Conservation (phyloP, 495 filamentous ascomycete genomes). For the Cryomyces minteri region DNA sequence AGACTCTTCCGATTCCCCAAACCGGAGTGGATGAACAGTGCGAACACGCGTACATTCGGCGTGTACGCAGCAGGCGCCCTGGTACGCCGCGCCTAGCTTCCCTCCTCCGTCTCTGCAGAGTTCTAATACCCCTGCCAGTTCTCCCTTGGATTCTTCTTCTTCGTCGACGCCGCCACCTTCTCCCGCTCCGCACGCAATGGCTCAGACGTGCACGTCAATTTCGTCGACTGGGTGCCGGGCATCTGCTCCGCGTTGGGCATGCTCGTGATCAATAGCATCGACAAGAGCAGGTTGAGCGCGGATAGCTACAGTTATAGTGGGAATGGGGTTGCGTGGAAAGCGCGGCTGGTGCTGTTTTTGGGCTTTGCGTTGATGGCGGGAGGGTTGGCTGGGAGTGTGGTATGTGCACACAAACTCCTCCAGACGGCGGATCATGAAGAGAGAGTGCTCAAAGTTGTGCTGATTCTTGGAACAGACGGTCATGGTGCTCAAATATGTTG, state of each 20-base stretch:
- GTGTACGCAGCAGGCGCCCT: constrained; percentile 76
- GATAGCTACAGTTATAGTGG: constrained; percentile 82
- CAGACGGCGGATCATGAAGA: too few relatives aligned
- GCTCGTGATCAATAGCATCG: constrained; percentile 97
- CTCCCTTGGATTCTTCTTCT: constrained; percentile 90
- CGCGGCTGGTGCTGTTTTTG: constrained; percentile 82
- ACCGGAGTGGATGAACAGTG: constrained; percentile 70
- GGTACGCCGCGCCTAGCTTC: constrained; percentile 30
- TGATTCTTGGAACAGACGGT: constrained; percentile 33
- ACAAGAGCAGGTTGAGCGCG: constrained; percentile 71
- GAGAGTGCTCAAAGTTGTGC: neutral
- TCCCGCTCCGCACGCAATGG: constrained; percentile 63
- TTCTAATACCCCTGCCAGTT: constrained; percentile 37
- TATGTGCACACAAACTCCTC: constrained; percentile 11
- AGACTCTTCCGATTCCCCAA: constrained; percentile 26
- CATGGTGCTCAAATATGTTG: constrained; percentile 80
- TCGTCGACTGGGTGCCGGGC: constrained; percentile 95
- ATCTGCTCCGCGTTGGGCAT: constrained; percentile 90
- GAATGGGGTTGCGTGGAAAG: constrained; percentile 86
- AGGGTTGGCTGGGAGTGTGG: constrained; percentile 80
- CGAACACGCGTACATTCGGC: constrained; percentile 60
- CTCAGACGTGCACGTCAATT: constrained; percentile 73
- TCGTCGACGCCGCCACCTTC: constrained; percentile 82
- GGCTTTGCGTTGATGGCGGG: constrained; percentile 91
- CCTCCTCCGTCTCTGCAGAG: neutral